Percentiles rank a stretch among this genome's conserved stretches.
Evolutionary conservation across 2,329 filamentous ascomycete genomes (phyloP).

Genomic region (Fusarium dlaminii): DNA sequence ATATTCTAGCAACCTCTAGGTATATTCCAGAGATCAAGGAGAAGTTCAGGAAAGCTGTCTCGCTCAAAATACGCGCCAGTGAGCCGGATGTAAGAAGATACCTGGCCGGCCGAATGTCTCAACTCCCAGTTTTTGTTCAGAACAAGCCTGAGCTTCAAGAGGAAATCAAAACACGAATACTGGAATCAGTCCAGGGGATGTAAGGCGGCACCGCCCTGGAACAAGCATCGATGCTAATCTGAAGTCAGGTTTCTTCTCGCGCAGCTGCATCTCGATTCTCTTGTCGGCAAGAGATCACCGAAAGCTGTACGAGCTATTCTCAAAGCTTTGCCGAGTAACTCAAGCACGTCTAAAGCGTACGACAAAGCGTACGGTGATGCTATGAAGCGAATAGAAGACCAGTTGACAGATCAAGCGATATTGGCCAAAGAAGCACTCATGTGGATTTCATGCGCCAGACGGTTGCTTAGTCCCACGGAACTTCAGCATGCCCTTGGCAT

Average conservation of each 20-base stretch:
- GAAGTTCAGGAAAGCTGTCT: background rate
- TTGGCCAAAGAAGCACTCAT: slow-evolving; percentile 52
- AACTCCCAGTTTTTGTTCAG: background rate
- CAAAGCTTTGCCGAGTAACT: slow-evolving; percentile 21
- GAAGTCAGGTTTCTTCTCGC: slow-evolving; percentile 29
- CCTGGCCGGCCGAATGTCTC: background rate
- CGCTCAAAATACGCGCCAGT: background rate
- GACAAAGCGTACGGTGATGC: slow-evolving; percentile 53
- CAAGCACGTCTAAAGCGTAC: slow-evolving; percentile 39
- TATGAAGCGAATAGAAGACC: slow-evolving; percentile 54
- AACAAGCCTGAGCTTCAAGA: background rate
- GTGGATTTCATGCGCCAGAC: slow-evolving; percentile 53
- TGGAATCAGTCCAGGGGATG: slow-evolving; percentile 1
- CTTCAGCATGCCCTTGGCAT: slow-evolving; percentile 56
- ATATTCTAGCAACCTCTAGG: background rate
- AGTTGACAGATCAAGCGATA: slow-evolving; percentile 43
- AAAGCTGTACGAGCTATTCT: background rate
- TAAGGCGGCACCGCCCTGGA: background rate
- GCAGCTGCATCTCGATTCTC: slow-evolving; percentile 30
- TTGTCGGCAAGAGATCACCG: slow-evolving; percentile 31
- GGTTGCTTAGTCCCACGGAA: slow-evolving; percentile 47
- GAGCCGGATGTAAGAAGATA: background rate
- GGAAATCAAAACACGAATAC: slow-evolving; percentile 1
- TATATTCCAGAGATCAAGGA: background rate
- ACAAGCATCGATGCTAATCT: background rate